Percentiles rank a stretch among this genome's conserved stretches.
Evolutionary conservation across 345 rosid species (phyloP).

Genomic region (Angophora floribunda): DNA sequence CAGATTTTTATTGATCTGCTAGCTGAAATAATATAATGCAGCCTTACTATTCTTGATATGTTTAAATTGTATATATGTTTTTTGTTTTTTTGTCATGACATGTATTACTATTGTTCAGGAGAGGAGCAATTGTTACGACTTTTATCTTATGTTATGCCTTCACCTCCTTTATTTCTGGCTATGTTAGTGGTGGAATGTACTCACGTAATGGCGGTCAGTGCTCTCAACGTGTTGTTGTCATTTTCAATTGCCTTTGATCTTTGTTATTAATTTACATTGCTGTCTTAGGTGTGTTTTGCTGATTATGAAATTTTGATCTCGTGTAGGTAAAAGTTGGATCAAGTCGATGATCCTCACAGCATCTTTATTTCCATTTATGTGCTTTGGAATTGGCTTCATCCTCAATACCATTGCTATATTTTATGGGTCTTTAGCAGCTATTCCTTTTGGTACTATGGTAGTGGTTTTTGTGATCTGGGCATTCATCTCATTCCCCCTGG

Average conservation of each 20-base stretch:
- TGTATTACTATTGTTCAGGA: constrained; percentile 34
- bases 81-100: background rate
- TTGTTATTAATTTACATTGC: background rate
- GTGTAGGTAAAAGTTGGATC: constrained; percentile 82
- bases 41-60: background rate
- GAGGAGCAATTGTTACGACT: constrained; percentile 99
- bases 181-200: constrained; percentile 99
- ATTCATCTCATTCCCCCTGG: constrained; percentile 89
- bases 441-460: constrained; percentile 94
- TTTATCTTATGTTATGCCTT: constrained; percentile 94
- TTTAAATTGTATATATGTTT: background rate
- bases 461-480: constrained; percentile 93
- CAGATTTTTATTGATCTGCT: background rate
- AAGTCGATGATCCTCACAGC: constrained; percentile 95
- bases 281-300: background rate
- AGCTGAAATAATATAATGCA: background rate
- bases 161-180: constrained; percentile 95
- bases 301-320: background rate
- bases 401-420: constrained; percentile 86
- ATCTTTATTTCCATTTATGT: constrained; percentile 84
- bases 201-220: constrained; percentile 91
- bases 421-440: constrained; percentile 90
- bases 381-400: constrained; percentile 84
- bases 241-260: background rate
- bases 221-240: background rate